A percentile compares a stretch with the other conserved stretches of the same genome.
Conservation (phyloP, 2,329 filamentous ascomycete species). For the Nannizzia gypsea region DNA sequence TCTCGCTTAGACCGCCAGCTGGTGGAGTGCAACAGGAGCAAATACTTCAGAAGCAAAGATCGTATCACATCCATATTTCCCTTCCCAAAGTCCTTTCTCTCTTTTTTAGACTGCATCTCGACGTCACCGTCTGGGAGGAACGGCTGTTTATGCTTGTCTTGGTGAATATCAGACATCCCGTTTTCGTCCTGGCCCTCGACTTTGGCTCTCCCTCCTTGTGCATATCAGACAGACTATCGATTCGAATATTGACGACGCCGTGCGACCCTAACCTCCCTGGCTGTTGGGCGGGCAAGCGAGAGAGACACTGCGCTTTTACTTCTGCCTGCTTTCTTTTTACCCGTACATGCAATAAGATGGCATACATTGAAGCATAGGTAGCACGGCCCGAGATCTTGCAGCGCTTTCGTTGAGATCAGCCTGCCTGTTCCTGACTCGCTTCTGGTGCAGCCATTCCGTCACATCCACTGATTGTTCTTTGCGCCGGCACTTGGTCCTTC, state of each 20-base stretch:
- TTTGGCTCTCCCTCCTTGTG: not conserved
- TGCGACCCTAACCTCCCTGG: not conserved
- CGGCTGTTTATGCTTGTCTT: not conserved
- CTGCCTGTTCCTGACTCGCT: not conserved
- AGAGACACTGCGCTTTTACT: not conserved
- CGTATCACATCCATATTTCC: not conserved
- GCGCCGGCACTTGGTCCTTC: not conserved
- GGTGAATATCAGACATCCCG: not conserved
- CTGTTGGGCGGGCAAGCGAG: not conserved
- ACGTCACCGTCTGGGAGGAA: not conserved
- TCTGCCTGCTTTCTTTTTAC: not conserved
- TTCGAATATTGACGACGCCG: slow-evolving; percentile 3
- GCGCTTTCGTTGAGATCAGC: not conserved
- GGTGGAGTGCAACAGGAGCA: not conserved
- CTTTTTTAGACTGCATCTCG: not conserved
- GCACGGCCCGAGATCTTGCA: slow-evolving; percentile 3
- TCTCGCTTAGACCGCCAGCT: not conserved
- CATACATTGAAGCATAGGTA: slow-evolving; percentile 3
- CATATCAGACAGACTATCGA: slow-evolving; percentile 1
- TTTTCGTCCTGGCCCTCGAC: not conserved
- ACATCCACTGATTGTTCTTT: not conserved
- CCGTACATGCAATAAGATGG: not conserved
- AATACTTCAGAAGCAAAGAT: not conserved
- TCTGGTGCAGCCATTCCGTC: not conserved
- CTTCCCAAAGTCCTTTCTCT: not conserved